Conservation (phyloP, 2,329 filamentous ascomycete species). For the Monosporascus sp. region DNA sequence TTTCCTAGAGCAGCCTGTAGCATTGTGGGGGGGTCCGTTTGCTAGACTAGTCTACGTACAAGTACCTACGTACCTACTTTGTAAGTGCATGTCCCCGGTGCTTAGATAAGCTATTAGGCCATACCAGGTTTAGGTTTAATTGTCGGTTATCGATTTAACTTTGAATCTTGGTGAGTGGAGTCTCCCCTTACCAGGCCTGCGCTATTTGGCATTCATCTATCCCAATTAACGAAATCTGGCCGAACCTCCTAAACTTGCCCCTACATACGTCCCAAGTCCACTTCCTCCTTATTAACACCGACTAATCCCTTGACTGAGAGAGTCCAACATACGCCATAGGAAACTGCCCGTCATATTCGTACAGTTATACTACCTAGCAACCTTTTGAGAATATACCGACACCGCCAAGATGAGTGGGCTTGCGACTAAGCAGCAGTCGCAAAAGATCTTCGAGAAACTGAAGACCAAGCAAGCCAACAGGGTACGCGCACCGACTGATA, state of each 20-base stretch:
- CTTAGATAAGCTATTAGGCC: no score
- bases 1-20: conserved; percentile 1
- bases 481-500: conserved; percentile 46
- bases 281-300: not conserved
- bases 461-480: conserved; percentile 94
- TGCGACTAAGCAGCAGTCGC: conserved; percentile 90
- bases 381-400: conserved; percentile 2
- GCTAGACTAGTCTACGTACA: no score
- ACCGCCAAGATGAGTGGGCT: conserved; percentile 54
- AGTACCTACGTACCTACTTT: no score
- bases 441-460: conserved; percentile 96
- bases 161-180: conserved; percentile 6
- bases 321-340: no score
- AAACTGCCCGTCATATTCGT: not conserved
- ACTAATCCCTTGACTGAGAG: not conserved
- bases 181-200: no score
- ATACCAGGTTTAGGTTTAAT: no score
- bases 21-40: no score
- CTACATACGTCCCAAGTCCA: conserved; percentile 2
- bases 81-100: no score
- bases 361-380: not conserved
- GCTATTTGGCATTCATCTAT: no score
- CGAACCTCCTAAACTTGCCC: conserved; percentile 24
- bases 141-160: not conserved
- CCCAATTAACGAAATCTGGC: conserved; percentile 26